Conservation (phyloP, 1,284 basidiomycete species). For the Trichosporon sp. region DNA sequence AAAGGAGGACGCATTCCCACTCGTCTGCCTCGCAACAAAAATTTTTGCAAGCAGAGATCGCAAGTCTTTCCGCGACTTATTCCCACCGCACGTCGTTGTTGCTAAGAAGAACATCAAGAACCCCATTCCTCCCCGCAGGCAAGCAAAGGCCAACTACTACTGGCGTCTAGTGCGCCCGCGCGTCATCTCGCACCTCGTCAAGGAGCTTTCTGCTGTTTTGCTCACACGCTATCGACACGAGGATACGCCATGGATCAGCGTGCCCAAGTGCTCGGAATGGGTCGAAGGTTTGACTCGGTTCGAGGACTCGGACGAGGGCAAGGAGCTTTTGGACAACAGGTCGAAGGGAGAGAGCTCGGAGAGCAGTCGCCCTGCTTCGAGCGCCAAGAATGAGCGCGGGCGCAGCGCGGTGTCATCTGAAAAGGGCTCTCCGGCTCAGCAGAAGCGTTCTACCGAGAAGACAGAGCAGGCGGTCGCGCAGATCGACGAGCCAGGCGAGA, state of each 20-base stretch:
- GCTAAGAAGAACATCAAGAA: constrained; percentile 1
- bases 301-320: background rate
- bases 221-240: background rate
- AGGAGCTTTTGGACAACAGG: background rate
- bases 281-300: background rate
- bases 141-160: background rate
- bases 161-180: background rate
- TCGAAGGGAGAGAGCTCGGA: background rate
- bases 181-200: background rate
- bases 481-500: too few species aligned
- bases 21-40: background rate
- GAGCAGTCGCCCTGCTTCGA: background rate
- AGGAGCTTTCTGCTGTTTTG: background rate
- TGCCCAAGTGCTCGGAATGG: background rate
- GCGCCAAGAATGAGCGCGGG: background rate
- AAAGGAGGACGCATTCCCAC: background rate
- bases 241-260: background rate
- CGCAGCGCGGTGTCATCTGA: background rate
- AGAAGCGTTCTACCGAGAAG: too few species aligned
- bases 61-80: background rate
- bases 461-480: too few species aligned
- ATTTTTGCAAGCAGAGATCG: background rate
- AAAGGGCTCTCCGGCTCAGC: too few species aligned
- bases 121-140: background rate
- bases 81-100: background rate